A percentile compares a stretch with the other conserved stretches of the same genome.
These are phyloP conservation scores for Metarhizium album DNA, from an alignment of 2,329 filamentous ascomycete genomes.

Conservation along the genomic window DNA sequence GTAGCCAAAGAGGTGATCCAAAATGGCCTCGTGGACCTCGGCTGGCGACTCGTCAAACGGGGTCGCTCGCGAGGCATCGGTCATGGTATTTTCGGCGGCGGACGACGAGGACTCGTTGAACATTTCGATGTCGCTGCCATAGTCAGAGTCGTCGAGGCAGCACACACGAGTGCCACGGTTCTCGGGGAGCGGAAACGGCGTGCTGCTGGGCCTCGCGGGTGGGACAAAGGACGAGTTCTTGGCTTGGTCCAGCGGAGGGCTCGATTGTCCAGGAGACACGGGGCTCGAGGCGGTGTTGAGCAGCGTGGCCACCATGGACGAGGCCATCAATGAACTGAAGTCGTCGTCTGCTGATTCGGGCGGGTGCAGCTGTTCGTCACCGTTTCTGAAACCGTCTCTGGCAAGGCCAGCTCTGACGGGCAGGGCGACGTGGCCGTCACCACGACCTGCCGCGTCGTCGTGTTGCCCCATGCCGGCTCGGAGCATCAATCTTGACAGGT, in stretches of 20 bases:
- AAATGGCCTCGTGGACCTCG: conserved; percentile 62
- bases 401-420: conserved; percentile 2
- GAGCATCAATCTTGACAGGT: neutral
- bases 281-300: conserved; percentile 39
- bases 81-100: conserved; percentile 10
- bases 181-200: conserved; percentile 46
- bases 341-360: conserved; percentile 17
- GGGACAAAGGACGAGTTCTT: conserved; percentile 28
- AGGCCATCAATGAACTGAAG: conserved; percentile 25
- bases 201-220: conserved; percentile 43
- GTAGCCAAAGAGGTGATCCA: conserved; percentile 62
- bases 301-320: conserved; percentile 24
- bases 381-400: conserved; percentile 7
- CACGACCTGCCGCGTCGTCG: neutral
- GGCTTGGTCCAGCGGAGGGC: conserved; percentile 37
- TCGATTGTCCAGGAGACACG: conserved; percentile 42
- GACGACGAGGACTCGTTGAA: conserved; percentile 8
- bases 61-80: conserved; percentile 12
- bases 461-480: conserved; percentile 5
- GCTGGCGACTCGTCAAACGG: conserved; percentile 46
- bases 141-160: conserved; percentile 15
- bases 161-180: conserved; percentile 25
- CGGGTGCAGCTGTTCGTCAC: conserved; percentile 2
- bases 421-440: conserved; percentile 3
- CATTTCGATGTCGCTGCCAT: conserved; percentile 9